phyloP scores from a whole-genome alignment of 1,284 basidiomycete genomes.

The Pseudozyma pruni region DNA sequence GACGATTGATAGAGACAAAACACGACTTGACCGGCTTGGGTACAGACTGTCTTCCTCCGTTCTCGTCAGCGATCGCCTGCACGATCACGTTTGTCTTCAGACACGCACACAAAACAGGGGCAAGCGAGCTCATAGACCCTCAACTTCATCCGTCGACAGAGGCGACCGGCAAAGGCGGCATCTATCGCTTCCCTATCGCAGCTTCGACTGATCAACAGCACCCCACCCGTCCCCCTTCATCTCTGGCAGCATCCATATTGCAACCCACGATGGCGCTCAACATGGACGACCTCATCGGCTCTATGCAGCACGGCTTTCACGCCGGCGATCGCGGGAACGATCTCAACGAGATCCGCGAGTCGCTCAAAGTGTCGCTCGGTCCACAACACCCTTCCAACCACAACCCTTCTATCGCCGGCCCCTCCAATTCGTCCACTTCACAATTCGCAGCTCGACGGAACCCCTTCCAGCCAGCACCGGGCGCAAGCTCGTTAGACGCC shows the following conservation, averaged over 20 bases:
- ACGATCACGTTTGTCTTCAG: too few species aligned
- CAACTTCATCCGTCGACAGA: too few species aligned
- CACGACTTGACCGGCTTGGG: too few species aligned
- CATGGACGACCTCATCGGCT: constrained; percentile 61
- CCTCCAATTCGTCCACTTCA: too few species aligned
- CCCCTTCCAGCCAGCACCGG: constrained; percentile 1
- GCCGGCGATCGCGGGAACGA: constrained; percentile 57
- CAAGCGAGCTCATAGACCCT: too few species aligned
- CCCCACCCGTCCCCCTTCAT: not conserved
- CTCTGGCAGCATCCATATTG: too few species aligned
- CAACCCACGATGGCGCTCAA: constrained; percentile 53
- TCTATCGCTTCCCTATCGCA: not conserved
- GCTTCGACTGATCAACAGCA: too few species aligned
- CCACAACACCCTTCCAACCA: constrained; percentile 14
- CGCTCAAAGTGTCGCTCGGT: constrained; percentile 45
- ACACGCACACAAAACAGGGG: too few species aligned
- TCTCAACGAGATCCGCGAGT: constrained; percentile 53
- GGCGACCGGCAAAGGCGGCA: too few species aligned
- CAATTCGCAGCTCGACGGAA: constrained; percentile 1
- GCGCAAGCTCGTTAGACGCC: constrained; percentile 29
- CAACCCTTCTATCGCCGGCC: not conserved
- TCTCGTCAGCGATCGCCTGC: too few species aligned
- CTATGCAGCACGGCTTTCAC: constrained; percentile 57
- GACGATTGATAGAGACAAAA: too few species aligned
- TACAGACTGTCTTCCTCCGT: too few species aligned